Conservation (phyloP, 768 basidiomycete genomes). For the Pisolithus tinctorius region DNA sequence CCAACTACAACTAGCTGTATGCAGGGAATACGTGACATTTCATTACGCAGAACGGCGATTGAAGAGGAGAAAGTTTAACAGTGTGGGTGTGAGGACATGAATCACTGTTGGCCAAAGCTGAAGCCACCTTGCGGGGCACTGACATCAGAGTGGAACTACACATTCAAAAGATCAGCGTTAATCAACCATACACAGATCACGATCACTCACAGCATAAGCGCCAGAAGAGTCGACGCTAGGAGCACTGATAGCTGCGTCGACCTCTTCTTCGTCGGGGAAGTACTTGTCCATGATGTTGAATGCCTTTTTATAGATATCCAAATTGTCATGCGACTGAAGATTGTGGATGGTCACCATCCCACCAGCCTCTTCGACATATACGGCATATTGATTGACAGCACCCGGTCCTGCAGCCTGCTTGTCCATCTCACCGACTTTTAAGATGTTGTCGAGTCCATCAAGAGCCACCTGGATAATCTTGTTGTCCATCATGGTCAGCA, state of each 20-base stretch:
- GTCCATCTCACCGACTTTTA: constrained; percentile 96
- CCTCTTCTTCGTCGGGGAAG: constrained; percentile 96
- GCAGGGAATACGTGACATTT: constrained; percentile 13
- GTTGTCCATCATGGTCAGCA: constrained; percentile 98
- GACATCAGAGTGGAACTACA: constrained; percentile 78
- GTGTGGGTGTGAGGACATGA: background rate
- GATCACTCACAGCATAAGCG: constrained; percentile 59
- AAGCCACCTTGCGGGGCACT: constrained; percentile 93
- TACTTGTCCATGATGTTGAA: constrained; percentile 98
- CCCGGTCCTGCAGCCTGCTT: constrained; percentile 77
- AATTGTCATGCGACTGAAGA: constrained; percentile 97
- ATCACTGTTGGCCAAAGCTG: constrained; percentile 73
- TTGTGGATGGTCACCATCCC: constrained; percentile 99
- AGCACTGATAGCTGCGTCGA: constrained; percentile 75
- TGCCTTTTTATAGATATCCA: constrained; percentile 99
- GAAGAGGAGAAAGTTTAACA: constrained; percentile 1
- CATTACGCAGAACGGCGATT: constrained; percentile 13
- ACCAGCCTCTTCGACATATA: constrained; percentile 95
- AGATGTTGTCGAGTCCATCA: constrained; percentile 95
- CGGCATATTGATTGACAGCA: constrained; percentile 86
- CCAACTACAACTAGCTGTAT: constrained; percentile 9
- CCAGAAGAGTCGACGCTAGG: constrained; percentile 69
- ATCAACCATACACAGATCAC: background rate
- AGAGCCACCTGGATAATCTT: constrained; percentile 99
- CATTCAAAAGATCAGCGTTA: constrained; percentile 5